Evolutionary conservation across 75 land plant genomes (phyloP).

Genomic region (Cryptomeria japonica): DNA sequence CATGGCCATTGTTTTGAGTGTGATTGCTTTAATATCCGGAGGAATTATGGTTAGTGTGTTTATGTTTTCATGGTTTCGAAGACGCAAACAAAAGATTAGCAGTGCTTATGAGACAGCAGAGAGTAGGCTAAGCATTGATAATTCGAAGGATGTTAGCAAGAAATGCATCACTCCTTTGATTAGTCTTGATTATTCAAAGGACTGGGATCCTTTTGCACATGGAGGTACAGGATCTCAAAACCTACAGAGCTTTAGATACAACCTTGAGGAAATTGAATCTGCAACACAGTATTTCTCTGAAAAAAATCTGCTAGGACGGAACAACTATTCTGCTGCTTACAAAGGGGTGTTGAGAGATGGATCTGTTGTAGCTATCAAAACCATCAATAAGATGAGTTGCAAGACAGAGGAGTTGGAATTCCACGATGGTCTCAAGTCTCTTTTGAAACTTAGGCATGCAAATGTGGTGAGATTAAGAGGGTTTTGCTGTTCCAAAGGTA

Average conservation of each 20-base stretch:
- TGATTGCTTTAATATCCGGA: constrained; percentile 34
- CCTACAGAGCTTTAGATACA: constrained; percentile 52
- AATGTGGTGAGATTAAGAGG: constrained; percentile 77
- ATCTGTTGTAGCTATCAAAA: constrained; percentile 56
- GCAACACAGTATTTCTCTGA: constrained; percentile 94
- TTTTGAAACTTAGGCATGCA: constrained; percentile 64
- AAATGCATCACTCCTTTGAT: constrained; percentile 49
- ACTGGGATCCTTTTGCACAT: constrained; percentile 54
- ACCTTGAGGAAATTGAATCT: constrained; percentile 78
- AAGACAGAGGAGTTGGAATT: constrained; percentile 70
- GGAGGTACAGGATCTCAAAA: constrained; percentile 13
- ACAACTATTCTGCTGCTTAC: constrained; percentile 61
- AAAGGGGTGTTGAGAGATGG: constrained; percentile 83
- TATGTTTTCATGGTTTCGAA: constrained; percentile 50
- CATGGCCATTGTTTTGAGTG: constrained; percentile 28
- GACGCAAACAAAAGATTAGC: constrained; percentile 70
- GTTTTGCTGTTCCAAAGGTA: constrained; percentile 74
- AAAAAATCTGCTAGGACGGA: constrained; percentile 69
- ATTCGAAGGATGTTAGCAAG: constrained; percentile 30
- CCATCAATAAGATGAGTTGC: constrained; percentile 60
- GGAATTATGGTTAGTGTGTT: constrained; percentile 26
- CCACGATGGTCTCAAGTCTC: constrained; percentile 56
- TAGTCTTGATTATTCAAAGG: constrained; percentile 59
- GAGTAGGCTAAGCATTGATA: constrained; percentile 37
- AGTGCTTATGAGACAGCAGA: constrained; percentile 44